Percentiles rank a stretch among this genome's conserved stretches.
Conservation (phyloP, 805 yeast species). For the Candida taoyuanica region DNA sequence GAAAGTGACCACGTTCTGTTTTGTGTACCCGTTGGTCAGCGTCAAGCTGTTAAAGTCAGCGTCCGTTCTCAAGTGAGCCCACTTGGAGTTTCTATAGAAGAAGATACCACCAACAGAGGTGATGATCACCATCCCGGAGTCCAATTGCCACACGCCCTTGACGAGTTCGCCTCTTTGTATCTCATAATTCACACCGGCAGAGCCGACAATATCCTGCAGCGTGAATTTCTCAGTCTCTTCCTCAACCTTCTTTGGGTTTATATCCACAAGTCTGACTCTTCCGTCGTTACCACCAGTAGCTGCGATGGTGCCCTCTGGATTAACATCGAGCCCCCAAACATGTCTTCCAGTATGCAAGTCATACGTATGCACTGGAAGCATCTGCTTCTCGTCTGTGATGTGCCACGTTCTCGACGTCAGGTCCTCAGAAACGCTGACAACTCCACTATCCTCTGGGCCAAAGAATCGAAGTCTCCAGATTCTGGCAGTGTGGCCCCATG, state of each 20-base stretch:
- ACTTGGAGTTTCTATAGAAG: conserved; percentile 18
- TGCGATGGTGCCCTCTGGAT: conserved; percentile 41
- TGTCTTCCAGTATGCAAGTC: conserved; percentile 83
- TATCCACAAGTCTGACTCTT: conserved; percentile 59
- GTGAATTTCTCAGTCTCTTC: conserved; percentile 28
- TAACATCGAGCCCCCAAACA: conserved; percentile 74
- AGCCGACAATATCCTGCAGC: conserved; percentile 31
- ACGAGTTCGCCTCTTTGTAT: conserved; percentile 49
- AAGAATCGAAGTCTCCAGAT: conserved; percentile 79
- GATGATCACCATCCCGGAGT: conserved; percentile 42
- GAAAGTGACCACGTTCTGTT: conserved; percentile 31
- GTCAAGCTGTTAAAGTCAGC: conserved; percentile 36
- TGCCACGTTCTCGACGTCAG: conserved; percentile 80
- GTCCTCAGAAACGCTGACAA: conserved; percentile 81
- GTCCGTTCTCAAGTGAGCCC: conserved; percentile 27
- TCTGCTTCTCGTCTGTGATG: conserved; percentile 27
- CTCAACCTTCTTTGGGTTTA: conserved; percentile 32
- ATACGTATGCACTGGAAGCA: conserved; percentile 35
- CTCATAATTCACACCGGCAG: conserved; percentile 20
- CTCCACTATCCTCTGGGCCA: conserved; percentile 30
- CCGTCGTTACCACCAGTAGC: conserved; percentile 97
- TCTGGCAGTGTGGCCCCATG: conserved; percentile 97
- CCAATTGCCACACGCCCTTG: conserved; percentile 53
- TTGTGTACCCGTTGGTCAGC: conserved; percentile 37
- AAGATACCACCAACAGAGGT: conserved; percentile 59